phyloP scores from a whole-genome alignment of 352 stramenopile genomes.

The Phytopythium sindhum region DNA sequence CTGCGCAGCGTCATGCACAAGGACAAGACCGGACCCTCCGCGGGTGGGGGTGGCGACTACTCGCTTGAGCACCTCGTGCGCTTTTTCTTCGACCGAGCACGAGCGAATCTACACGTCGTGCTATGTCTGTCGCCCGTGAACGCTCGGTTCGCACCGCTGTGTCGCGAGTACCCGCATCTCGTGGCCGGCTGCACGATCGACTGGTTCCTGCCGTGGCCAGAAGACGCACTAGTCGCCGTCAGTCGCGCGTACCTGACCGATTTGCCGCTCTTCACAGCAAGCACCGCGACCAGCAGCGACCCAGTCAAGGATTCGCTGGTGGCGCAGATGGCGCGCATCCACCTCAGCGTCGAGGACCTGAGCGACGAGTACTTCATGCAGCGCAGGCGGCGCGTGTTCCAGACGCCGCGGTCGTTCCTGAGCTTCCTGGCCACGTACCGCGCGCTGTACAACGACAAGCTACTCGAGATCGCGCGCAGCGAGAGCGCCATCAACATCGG shows the following conservation, averaged over 20 bases:
- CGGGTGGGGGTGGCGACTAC: conserved; percentile 40
- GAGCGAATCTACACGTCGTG: conserved; percentile 81
- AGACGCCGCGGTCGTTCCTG: conserved; percentile 89
- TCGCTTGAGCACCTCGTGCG: conserved; percentile 78
- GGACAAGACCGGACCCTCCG: conserved; percentile 26
- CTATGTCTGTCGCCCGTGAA: conserved; percentile 88
- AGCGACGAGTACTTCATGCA: conserved; percentile 75
- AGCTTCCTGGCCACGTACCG: conserved; percentile 83
- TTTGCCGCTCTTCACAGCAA: conserved; percentile 56
- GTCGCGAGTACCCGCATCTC: conserved; percentile 86
- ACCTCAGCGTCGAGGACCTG: conserved; percentile 68
- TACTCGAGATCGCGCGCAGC: conserved; percentile 73
- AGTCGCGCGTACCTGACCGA: conserved; percentile 70
- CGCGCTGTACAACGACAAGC: conserved; percentile 68
- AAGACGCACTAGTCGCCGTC: conserved; percentile 84
- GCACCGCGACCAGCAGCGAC: conserved; percentile 14
- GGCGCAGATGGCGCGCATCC: conserved; percentile 66
- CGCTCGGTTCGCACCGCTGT: conserved; percentile 68
- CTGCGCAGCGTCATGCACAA: conserved; percentile 72
- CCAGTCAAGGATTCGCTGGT: conserved; percentile 62
- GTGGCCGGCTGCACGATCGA: conserved; percentile 88
- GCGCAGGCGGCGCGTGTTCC: conserved; percentile 80
- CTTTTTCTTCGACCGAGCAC: conserved; percentile 87
- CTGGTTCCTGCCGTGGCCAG: conserved; percentile 89
- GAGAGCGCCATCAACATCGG: conserved; percentile 83